These are phyloP conservation scores for Phylloporus arenicola DNA, from an alignment of 768 basidiomycete species.

Conservation along the genomic window DNA sequence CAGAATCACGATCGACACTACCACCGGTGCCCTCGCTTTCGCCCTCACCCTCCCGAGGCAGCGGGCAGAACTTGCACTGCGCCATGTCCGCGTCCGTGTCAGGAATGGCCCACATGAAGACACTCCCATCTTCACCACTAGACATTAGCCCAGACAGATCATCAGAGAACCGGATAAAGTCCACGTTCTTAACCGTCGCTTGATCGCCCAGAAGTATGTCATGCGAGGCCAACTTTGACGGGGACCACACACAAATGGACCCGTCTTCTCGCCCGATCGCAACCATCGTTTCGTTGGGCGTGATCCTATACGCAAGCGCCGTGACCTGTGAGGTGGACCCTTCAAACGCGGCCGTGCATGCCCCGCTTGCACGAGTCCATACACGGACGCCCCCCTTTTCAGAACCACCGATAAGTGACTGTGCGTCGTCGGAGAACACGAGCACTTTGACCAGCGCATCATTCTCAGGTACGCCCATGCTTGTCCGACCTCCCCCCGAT, in stretches of 20 bases:
- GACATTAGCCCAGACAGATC: constrained; percentile 6
- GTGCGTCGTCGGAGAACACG: constrained; percentile 15
- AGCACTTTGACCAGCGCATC: neutral
- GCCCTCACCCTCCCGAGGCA: neutral
- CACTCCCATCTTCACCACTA: constrained; percentile 9
- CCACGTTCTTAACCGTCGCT: constrained; percentile 2
- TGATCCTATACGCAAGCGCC: constrained; percentile 8
- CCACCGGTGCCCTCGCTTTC: neutral
- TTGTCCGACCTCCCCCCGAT: neutral
- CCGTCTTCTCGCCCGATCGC: constrained; percentile 2
- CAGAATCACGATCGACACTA: neutral
- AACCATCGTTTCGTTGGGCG: neutral
- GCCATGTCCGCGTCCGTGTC: neutral
- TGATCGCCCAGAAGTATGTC: constrained; percentile 3
- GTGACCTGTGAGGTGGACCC: constrained; percentile 10
- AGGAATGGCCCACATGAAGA: constrained; percentile 8
- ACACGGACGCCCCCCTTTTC: constrained; percentile 9
- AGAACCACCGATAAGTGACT: constrained; percentile 13
- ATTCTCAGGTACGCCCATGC: neutral
- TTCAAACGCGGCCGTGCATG: constrained; percentile 7
- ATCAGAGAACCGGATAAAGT: constrained; percentile 7
- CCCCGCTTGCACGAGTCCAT: constrained; percentile 18
- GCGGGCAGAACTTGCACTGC: neutral
- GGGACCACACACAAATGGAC: constrained; percentile 12
- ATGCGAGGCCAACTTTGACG: constrained; percentile 11